These are phyloP conservation scores for Pistacia integerrima DNA, from an alignment of 345 rosid species.

Conservation along the genomic window DNA sequence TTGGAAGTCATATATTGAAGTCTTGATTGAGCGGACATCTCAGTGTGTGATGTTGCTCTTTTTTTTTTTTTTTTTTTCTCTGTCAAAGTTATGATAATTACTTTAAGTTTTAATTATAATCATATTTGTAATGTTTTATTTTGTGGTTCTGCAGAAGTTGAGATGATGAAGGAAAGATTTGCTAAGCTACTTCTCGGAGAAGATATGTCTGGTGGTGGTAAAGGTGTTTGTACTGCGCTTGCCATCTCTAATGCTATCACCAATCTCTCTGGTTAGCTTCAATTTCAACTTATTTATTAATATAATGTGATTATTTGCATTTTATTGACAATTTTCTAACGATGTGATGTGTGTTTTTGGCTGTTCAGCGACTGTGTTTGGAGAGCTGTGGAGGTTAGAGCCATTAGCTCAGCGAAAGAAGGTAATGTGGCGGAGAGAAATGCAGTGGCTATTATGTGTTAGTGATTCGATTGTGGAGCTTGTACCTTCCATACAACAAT, in stretches of 20 bases:
- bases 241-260: constrained; percentile 98
- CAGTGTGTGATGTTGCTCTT: not conserved
- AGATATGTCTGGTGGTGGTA: constrained; percentile 99
- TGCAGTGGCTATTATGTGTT: constrained; percentile 94
- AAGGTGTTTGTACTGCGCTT: constrained; percentile 97
- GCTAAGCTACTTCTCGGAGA: constrained; percentile 96
- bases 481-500: constrained; percentile 87
- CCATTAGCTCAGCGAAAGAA: constrained; percentile 83
- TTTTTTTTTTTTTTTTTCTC: no score
- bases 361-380: constrained; percentile 85
- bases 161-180: constrained; percentile 98
- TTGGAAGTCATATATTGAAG: not conserved
- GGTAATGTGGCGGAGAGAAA: constrained; percentile 91
- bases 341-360: no score
- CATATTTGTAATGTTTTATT: not conserved
- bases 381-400: constrained; percentile 94
- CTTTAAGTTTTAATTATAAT: not conserved
- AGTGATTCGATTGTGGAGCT: constrained; percentile 97
- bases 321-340: no score
- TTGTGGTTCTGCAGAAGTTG: constrained; percentile 51
- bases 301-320: not conserved
- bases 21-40: not conserved
- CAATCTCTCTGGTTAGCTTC: constrained; percentile 79
- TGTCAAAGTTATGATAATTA: not conserved
- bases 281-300: not conserved